A percentile compares a stretch with the other conserved stretches of the same genome.
These are phyloP conservation scores for Citropsis articulata DNA, from an alignment of 345 rosid genomes.

Conservation along the genomic window DNA sequence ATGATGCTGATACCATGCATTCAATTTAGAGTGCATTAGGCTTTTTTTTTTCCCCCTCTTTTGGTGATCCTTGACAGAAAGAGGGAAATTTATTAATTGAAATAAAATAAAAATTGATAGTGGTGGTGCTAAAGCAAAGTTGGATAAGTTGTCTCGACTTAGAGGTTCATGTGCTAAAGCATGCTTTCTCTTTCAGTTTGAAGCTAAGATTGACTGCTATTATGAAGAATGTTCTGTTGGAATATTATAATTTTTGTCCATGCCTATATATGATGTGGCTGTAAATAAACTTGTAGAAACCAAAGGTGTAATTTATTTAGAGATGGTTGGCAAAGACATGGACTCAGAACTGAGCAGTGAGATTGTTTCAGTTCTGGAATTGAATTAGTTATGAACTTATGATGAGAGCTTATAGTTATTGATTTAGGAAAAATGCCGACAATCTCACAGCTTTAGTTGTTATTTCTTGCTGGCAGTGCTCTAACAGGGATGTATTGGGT, in stretches of 20 bases:
- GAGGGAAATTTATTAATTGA: no score
- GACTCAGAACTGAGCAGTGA: not conserved
- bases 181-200: not conserved
- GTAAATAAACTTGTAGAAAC: not conserved
- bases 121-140: not conserved
- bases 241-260: not conserved
- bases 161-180: not conserved
- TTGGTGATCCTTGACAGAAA: no score
- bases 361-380: not conserved
- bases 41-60: no score
- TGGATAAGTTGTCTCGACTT: not conserved
- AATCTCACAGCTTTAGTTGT: conserved; percentile 20
- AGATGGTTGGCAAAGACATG: not conserved
- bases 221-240: not conserved
- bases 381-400: conserved; percentile 2
- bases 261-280: not conserved
- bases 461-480: conserved; percentile 45
- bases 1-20: not conserved
- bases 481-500: conserved; percentile 46
- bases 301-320: not conserved
- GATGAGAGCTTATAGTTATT: conserved; percentile 4
- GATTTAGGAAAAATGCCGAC: not conserved
- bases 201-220: not conserved
- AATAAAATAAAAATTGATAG: not conserved
- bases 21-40: not conserved